Evolutionary conservation across 169 alveolate species (phyloP), one percentile per base, ranked within the genome.

Genomic region (Blepharisma undulans): DNA sequence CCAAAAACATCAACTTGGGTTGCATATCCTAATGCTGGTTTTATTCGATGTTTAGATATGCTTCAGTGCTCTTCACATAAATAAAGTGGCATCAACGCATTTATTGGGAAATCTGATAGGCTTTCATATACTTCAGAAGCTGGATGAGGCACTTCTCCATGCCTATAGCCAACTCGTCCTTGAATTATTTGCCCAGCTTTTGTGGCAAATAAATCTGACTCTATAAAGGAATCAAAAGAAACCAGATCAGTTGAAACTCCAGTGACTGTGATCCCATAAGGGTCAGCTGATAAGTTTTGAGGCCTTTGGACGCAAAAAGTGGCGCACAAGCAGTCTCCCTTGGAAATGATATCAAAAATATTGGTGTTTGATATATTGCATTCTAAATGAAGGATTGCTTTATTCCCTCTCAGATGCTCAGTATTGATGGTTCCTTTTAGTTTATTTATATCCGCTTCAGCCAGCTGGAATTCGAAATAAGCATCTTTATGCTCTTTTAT

Each of bases 301-400:
- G 91, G 91, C 29, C 91, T 22, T 25, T 86, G 84, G 36, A 86
- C 76, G 12, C 29, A n/a, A 3, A 86, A 86, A 71, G 91, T 86
- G n/a, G 72, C 72, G 27, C 91, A 86, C 7, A 86, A 36, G 72
- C 91, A 86, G 84, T 86, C 91, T 19, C 91, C 91, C 10, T 29
- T n/a, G 84, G 84, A 25, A 71, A 86, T n/a, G 4, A 72, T 19
- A 25, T 71, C 84, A 12, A 72, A 27, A 86, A 86, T 61, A 27
- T 60, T 86, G 4, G 12, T 0, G 74, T 25, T 10, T 3, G 84
- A 29, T 19, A 86, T n/a, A n/a, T 32, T 85, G 36, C 91, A 86
- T 60, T 72, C 30, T 4, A 82, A 82, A 30, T 82, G 3, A 21
- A 14, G 22, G 0, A 21, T 33, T 14, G 22, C 76, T 25, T 82